A percentile compares a stretch with the other conserved stretches of the same genome.
Evolutionary conservation across 2,329 filamentous ascomycete species (phyloP).

Genomic region (Arthrobotrys sinensis): DNA sequence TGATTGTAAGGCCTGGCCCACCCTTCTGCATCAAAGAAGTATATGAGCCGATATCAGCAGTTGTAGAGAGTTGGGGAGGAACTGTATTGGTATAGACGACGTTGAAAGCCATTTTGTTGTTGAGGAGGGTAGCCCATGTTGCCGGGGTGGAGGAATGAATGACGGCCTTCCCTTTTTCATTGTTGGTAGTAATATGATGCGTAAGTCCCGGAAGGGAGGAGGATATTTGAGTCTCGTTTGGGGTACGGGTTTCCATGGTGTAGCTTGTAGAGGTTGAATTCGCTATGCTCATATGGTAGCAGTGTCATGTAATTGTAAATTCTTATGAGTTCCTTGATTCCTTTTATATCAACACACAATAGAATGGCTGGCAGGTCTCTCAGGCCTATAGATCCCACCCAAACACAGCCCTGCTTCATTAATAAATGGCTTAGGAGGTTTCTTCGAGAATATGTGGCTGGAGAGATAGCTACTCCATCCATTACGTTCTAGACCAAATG

Average conservation of each 20-base stretch:
- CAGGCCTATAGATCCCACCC: too few relatives aligned
- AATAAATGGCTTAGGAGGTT: too few relatives aligned
- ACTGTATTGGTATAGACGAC: conserved; percentile 68
- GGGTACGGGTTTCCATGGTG: neutral
- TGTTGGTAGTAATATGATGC: conserved; percentile 67
- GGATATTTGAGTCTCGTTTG: conserved; percentile 36
- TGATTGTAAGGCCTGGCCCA: conserved; percentile 57
- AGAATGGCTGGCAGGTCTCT: too few relatives aligned
- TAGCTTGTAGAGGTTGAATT: neutral
- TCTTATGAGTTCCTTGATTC: neutral
- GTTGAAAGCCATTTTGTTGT: conserved; percentile 67
- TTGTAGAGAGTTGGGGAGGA: conserved; percentile 66
- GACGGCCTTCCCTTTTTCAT: conserved; percentile 66
- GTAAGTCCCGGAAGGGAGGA: conserved; percentile 28
- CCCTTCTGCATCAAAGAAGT: conserved; percentile 59
- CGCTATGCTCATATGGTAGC: too few relatives aligned
- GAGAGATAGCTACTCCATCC: too few relatives aligned
- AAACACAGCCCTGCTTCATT: too few relatives aligned
- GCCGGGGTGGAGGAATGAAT: conserved; percentile 65
- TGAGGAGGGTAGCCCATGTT: conserved; percentile 64
- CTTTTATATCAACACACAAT: too few relatives aligned
- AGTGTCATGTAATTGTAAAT: neutral
- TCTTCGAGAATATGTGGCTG: too few relatives aligned
- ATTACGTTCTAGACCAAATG: too few relatives aligned
- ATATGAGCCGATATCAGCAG: conserved; percentile 66